Evolutionary conservation across 108 stramenopile species (phyloP), one percentile per base, ranked within the genome.

Genomic region (Cyclotella atomus): DNA sequence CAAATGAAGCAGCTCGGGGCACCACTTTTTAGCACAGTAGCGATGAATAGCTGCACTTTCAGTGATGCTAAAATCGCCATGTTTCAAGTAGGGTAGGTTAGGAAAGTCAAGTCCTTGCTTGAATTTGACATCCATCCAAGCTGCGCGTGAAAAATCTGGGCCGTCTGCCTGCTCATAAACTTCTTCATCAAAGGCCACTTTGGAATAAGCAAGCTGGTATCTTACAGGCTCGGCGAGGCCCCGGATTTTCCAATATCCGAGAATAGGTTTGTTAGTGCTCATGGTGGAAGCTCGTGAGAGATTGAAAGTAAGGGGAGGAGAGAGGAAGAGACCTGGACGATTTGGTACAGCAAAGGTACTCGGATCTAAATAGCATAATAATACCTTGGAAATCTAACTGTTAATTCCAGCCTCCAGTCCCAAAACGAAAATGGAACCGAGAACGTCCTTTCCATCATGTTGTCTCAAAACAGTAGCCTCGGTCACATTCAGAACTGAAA

Each of bases 401-500:
- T n/a, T n/a, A n/a, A n/a, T n/a, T n/a, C n/a, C n/a, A n/a, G n/a
- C n/a, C n/a, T 30, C 19, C 29, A 59, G 29, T 59, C 19, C 19
- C 3, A 62, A 62, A 16, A 79, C 78, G 55, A 74, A 35, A 52
- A 79, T 65, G 1, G 67, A 24, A 0, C 80, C 80, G 3, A 71
- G 33, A 16, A 81, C 80, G 52, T 81, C 80, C 12, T 28, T 71
- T 55, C 59, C 75, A 45, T 62, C 52, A 44, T 81, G 71, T 47
- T 79, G 65, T 35, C 83, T 53, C 50, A 83, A 62, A 2, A 70
- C 65, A 10, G 68, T 79, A 0, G 72, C 63, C 68, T 79, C 74
- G 55, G 52, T 75, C 15, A 53, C 36, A 23, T 60, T 29, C 16
- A 79, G 41, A 16, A 30, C 55, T 8, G 68, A 35, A 35, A 90